Conservation (phyloP, 2,329 filamentous ascomycete species). For the Magnaporthiopsis incrustans region DNA sequence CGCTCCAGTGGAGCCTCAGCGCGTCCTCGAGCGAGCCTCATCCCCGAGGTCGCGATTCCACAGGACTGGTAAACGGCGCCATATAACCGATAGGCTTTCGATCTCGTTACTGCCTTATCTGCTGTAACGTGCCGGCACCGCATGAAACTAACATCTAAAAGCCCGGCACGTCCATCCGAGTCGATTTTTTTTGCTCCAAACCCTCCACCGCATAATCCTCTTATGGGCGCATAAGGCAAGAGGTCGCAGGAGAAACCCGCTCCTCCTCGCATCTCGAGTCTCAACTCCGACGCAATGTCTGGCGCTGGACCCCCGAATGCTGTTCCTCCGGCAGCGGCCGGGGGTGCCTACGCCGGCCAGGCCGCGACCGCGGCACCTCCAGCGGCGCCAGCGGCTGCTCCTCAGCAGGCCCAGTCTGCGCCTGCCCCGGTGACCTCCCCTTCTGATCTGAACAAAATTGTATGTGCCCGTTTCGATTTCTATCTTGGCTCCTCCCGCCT, state of each 20-base stretch:
- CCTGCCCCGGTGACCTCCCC: slow-evolving; percentile 32
- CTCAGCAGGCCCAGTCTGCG: slow-evolving; percentile 13
- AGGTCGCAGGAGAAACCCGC: not conserved
- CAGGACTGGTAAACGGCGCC: not conserved
- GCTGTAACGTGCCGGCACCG: not conserved
- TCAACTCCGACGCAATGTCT: slow-evolving; percentile 1
- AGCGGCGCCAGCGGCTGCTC: slow-evolving; percentile 8
- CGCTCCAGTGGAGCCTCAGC: not conserved
- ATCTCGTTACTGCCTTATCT: not conserved
- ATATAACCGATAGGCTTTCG: not conserved
- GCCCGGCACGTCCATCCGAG: not conserved
- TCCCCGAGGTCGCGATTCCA: not conserved
- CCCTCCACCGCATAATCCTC: not conserved
- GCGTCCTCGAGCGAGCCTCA: not conserved
- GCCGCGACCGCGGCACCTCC: slow-evolving; percentile 13
- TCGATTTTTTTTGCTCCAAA: not conserved
- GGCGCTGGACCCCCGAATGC: not conserved
- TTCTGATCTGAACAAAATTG: slow-evolving; percentile 90
- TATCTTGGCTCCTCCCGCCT: not conserved
- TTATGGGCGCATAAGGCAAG: not conserved
- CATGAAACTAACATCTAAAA: not conserved
- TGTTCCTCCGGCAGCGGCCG: slow-evolving; percentile 16
- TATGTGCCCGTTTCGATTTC: slow-evolving; percentile 43
- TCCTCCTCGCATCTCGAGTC: not conserved
- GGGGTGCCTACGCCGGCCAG: slow-evolving; percentile 17